Percentiles rank a stretch among this genome's conserved stretches.
Conservation (phyloP, 306 rosid species). For the Dicorynia guianensis region DNA sequence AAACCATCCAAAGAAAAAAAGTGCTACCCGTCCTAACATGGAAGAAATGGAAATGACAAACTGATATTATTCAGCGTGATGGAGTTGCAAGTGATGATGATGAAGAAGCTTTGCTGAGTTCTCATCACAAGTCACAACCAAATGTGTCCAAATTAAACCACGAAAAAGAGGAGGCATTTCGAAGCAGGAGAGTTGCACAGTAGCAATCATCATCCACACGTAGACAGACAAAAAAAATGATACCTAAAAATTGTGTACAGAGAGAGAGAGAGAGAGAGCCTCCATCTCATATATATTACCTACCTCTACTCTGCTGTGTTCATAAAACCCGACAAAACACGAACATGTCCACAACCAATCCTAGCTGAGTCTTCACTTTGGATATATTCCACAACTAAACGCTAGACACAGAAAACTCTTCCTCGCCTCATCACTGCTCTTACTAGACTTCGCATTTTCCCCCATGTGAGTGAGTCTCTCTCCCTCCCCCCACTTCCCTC, state of each 20-base stretch:
- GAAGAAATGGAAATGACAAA: conserved; percentile 28
- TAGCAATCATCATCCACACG: conserved; percentile 41
- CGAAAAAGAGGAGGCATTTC: background rate
- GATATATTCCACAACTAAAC: conserved; percentile 32
- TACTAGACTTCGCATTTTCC: background rate
- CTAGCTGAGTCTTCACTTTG: conserved; percentile 2
- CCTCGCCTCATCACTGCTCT: background rate
- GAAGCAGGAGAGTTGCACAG: background rate
- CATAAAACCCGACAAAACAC: conserved; percentile 36
- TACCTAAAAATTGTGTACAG: background rate
- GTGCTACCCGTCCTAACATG: too few relatives aligned
- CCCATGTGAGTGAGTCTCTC: background rate
- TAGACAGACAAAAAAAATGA: conserved; percentile 13
- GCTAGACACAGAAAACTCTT: background rate
- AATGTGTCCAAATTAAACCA: conserved; percentile 15
- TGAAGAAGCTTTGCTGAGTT: conserved; percentile 29
- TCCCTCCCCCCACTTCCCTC: background rate
- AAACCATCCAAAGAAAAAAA: too few relatives aligned
- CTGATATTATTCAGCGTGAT: background rate
- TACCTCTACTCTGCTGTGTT: background rate
- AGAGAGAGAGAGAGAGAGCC: background rate
- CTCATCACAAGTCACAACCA: conserved; percentile 34
- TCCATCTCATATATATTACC: background rate
- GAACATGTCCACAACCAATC: conserved; percentile 46
- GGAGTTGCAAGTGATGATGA: conserved; percentile 34